phyloP scores from a whole-genome alignment of 441 rosid genomes.

The Mallotus japonicus region DNA sequence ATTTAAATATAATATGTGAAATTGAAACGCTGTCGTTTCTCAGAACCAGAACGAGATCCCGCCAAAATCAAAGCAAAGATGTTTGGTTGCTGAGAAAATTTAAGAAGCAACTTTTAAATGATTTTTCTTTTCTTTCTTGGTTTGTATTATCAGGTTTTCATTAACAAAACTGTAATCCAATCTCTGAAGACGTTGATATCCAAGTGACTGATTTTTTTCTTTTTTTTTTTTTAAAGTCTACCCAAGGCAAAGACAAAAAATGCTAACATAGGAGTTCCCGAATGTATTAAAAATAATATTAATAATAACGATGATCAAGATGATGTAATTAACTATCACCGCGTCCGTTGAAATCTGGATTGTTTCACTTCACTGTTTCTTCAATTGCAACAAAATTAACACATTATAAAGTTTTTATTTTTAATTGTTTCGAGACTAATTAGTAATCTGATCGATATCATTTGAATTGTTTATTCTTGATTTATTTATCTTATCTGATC shows the following conservation, averaged over 20 bases:
- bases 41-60: not conserved
- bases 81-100: conserved; percentile 29
- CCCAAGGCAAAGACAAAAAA: conserved; percentile 6
- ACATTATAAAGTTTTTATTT: too few relatives aligned
- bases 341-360: not conserved
- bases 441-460: not conserved
- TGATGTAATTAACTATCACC: conserved; percentile 11
- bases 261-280: conserved; percentile 18
- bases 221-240: not conserved
- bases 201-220: conserved; percentile 10
- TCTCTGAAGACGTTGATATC: conserved; percentile 26
- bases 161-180: conserved; percentile 11
- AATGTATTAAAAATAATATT: conserved; percentile 19
- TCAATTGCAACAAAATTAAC: not conserved
- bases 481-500: not conserved
- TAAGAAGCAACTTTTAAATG: not conserved
- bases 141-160: conserved; percentile 20
- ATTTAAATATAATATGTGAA: not conserved
- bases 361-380: conserved; percentile 8
- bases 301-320: not conserved
- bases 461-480: not conserved
- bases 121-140: too few relatives aligned
- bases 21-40: conserved; percentile 6
- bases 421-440: not conserved
- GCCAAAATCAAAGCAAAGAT: conserved; percentile 14